Evolutionary conservation across 352 stramenopile species (phyloP).

Genomic region (Thraustochytrium aureum): DNA sequence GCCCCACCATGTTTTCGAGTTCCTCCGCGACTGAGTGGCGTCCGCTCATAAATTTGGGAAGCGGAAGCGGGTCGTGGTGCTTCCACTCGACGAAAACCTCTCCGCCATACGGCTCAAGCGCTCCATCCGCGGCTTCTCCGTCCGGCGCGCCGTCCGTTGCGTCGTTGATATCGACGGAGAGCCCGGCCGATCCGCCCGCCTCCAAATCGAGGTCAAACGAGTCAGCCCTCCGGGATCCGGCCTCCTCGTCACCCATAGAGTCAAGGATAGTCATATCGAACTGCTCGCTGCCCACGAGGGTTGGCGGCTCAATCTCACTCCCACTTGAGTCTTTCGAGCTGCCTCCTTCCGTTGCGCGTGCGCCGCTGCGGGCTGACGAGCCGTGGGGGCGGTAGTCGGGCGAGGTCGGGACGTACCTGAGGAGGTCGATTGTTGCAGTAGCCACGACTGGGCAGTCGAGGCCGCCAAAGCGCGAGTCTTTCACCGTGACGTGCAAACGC

Average conservation of each 20-base stretch:
- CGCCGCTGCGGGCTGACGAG: no score
- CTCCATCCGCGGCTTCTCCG: slow-evolving; percentile 36
- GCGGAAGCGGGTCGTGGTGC: slow-evolving; percentile 30
- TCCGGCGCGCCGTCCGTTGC: neutral
- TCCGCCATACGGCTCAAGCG: neutral
- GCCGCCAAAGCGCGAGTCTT: slow-evolving; percentile 74
- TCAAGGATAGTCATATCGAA: no score
- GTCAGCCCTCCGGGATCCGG: no score
- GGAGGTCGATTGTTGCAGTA: slow-evolving; percentile 70
- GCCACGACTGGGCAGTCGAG: slow-evolving; percentile 76
- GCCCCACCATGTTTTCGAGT: slow-evolving; percentile 4
- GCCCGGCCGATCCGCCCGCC: no score
- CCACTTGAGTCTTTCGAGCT: neutral
- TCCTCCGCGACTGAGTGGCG: slow-evolving; percentile 1
- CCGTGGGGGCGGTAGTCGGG: slow-evolving; percentile 63
- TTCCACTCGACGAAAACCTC: slow-evolving; percentile 32
- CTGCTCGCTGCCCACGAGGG: no score
- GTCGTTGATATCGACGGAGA: neutral
- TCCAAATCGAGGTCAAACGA: no score
- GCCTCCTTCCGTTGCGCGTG: neutral
- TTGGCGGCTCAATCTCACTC: no score
- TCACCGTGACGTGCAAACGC: slow-evolving; percentile 75
- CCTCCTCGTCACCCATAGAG: no score
- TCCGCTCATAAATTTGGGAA: slow-evolving; percentile 41
- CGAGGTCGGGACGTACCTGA: slow-evolving; percentile 70